These are phyloP conservation scores for Penicillium turbatum DNA, from an alignment of 495 filamentous ascomycete species.

Conservation along the genomic window DNA sequence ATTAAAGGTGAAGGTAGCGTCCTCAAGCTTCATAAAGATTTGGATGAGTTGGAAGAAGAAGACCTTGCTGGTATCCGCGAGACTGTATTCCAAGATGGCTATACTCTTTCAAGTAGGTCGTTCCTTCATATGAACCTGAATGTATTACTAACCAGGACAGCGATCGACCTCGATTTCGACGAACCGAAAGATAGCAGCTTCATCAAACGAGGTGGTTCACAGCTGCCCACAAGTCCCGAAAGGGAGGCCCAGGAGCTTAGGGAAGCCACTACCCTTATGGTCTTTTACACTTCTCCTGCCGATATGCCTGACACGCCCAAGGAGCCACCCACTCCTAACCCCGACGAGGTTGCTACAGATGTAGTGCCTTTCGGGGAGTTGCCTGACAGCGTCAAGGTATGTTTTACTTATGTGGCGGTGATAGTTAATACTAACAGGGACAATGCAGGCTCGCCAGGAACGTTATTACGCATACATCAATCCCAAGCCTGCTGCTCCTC, in stretches of 20 bases:
- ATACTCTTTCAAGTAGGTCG: conserved; percentile 41
- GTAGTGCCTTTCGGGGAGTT: conserved; percentile 47
- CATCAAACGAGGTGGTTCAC: conserved; percentile 59
- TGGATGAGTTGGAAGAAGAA: conserved; percentile 62
- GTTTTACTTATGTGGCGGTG: conserved; percentile 3
- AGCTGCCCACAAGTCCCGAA: conserved; percentile 57
- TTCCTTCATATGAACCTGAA: neutral
- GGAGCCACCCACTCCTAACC: conserved; percentile 56
- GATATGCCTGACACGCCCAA: conserved; percentile 76
- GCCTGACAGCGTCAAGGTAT: conserved; percentile 45
- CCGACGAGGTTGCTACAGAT: conserved; percentile 32
- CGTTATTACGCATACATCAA: conserved; percentile 41
- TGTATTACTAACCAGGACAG: conserved; percentile 28
- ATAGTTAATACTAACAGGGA: conserved; percentile 2
- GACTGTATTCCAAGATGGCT: conserved; percentile 40
- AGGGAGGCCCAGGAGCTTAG: conserved; percentile 63
- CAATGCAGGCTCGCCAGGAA: conserved; percentile 40
- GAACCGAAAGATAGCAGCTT: conserved; percentile 49
- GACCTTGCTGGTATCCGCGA: conserved; percentile 54
- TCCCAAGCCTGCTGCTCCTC: conserved; percentile 29
- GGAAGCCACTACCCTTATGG: conserved; percentile 77
- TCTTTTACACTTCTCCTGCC: conserved; percentile 64
- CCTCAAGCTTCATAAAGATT: conserved; percentile 66
- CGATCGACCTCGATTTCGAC: conserved; percentile 54
- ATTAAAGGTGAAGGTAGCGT: conserved; percentile 74